Conservation (phyloP, 768 basidiomycete genomes). For the Collybia mongolica region DNA sequence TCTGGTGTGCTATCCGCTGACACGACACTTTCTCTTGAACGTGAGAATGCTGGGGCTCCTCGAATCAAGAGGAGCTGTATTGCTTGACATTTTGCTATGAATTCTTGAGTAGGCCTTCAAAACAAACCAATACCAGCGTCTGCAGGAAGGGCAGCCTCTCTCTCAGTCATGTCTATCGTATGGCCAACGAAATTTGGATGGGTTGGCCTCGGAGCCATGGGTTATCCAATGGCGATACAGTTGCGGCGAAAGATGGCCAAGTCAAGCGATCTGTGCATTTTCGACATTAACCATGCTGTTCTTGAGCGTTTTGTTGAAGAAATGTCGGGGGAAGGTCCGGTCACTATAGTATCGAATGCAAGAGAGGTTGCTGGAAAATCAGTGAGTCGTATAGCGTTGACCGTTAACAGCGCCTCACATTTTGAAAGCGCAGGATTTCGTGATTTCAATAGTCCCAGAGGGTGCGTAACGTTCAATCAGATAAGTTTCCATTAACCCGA, state of each 20-base stretch:
- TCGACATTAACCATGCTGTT: slow-evolving; percentile 29
- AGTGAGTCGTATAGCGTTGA: slow-evolving; percentile 19
- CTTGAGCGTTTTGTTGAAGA: slow-evolving; percentile 25
- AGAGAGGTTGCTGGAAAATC: slow-evolving; percentile 35
- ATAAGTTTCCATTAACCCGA: neutral
- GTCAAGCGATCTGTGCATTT: slow-evolving; percentile 27
- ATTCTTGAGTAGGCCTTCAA: neutral
- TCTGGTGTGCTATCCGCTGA: no score
- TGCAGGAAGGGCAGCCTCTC: neutral
- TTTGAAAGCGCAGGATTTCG: slow-evolving; percentile 27
- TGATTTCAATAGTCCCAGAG: slow-evolving; percentile 42
- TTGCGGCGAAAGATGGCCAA: slow-evolving; percentile 27
- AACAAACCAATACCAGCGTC: neutral
- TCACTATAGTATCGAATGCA: slow-evolving; percentile 22
- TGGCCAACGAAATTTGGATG: slow-evolving; percentile 29
- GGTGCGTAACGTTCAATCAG: slow-evolving; percentile 15
- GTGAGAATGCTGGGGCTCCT: no score
- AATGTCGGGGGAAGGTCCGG: slow-evolving; percentile 10
- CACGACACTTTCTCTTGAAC: no score
- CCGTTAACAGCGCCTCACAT: neutral
- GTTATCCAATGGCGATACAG: slow-evolving; percentile 40
- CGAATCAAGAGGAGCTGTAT: no score
- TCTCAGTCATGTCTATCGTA: slow-evolving; percentile 9
- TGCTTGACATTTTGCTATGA: no score
- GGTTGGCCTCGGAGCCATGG: slow-evolving; percentile 44